phyloP scores from a whole-genome alignment of 164 flowering plant species.

The Berberis vulgaris region DNA sequence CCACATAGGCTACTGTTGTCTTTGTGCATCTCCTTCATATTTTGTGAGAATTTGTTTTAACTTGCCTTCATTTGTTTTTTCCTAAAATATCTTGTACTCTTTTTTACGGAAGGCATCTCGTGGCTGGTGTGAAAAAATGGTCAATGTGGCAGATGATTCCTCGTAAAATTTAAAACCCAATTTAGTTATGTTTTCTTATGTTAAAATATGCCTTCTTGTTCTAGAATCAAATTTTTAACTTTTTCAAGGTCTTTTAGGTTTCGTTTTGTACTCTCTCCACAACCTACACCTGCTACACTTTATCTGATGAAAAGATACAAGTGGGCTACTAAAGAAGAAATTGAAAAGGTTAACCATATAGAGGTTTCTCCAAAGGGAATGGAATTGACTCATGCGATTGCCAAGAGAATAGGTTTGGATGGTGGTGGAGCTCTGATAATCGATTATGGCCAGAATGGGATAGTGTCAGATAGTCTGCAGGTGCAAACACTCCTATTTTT shows the following conservation, averaged over 20 bases:
- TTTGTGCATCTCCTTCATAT: too few relatives aligned
- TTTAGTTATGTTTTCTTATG: neutral
- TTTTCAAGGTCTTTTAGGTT: conserved; percentile 40
- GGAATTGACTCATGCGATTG: conserved; percentile 67
- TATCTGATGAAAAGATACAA: conserved; percentile 66
- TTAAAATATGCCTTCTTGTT: neutral
- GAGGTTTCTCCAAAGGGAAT: conserved; percentile 91
- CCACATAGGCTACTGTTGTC: too few relatives aligned
- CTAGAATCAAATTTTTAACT: conserved; percentile 1
- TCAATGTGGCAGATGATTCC: conserved; percentile 78
- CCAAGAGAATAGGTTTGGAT: conserved; percentile 70
- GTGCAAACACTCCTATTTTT: conserved; percentile 22
- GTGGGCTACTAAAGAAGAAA: conserved; percentile 73
- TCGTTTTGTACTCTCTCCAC: conserved; percentile 84
- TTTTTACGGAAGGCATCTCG: conserved; percentile 62
- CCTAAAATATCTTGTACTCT: neutral
- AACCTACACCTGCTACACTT: conserved; percentile 79
- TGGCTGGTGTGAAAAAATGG: conserved; percentile 98
- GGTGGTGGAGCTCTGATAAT: conserved; percentile 98
- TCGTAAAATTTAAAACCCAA: conserved; percentile 34
- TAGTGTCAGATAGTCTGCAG: conserved; percentile 89
- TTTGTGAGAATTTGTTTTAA: neutral
- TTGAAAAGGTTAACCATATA: conserved; percentile 53
- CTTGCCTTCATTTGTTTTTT: neutral
- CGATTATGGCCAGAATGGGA: conserved; percentile 80